phyloP scores from a whole-genome alignment of 352 stramenopile genomes.

The Phytophthora pistaciae region DNA sequence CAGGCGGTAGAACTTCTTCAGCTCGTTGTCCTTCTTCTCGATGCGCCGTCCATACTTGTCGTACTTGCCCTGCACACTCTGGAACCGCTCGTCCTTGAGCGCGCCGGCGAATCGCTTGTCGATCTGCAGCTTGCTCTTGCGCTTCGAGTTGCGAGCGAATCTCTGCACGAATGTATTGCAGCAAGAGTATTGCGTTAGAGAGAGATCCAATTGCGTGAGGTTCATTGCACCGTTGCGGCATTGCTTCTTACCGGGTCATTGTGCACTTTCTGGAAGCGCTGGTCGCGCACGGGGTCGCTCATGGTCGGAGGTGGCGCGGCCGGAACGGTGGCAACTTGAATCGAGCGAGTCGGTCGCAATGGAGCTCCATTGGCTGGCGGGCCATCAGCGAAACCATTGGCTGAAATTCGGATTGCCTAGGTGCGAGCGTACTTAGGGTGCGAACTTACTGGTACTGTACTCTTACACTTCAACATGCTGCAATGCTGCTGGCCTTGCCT shows the following conservation, averaged over 20 bases:
- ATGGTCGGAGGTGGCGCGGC: conserved; percentile 23
- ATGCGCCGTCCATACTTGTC: conserved; percentile 90
- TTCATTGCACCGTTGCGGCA: not conserved
- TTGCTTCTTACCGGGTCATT: conserved; percentile 71
- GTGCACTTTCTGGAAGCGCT: conserved; percentile 89
- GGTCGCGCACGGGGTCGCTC: conserved; percentile 66
- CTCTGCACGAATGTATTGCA: conserved; percentile 35
- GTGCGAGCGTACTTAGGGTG: not conserved
- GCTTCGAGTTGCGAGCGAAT: conserved; percentile 81
- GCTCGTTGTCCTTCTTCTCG: conserved; percentile 77
- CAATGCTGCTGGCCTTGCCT: too few species aligned
- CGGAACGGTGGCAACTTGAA: conserved; percentile 12
- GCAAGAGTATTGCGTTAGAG: not conserved
- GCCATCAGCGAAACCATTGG: not conserved
- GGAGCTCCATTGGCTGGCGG: conserved; percentile 7
- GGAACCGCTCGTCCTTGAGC: conserved; percentile 83
- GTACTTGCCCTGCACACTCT: conserved; percentile 86
- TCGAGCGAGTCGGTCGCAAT: conserved; percentile 11
- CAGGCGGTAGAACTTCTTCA: conserved; percentile 86
- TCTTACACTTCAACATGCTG: not conserved
- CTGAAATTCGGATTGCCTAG: not conserved
- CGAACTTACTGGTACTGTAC: not conserved
- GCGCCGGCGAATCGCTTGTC: conserved; percentile 79
- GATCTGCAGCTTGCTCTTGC: conserved; percentile 87
- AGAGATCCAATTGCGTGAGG: too few species aligned